Percentiles rank a stretch among this genome's conserved stretches.
Conservation (phyloP, 164 flowering plant genomes). For the Chimonanthus praecox region DNA sequence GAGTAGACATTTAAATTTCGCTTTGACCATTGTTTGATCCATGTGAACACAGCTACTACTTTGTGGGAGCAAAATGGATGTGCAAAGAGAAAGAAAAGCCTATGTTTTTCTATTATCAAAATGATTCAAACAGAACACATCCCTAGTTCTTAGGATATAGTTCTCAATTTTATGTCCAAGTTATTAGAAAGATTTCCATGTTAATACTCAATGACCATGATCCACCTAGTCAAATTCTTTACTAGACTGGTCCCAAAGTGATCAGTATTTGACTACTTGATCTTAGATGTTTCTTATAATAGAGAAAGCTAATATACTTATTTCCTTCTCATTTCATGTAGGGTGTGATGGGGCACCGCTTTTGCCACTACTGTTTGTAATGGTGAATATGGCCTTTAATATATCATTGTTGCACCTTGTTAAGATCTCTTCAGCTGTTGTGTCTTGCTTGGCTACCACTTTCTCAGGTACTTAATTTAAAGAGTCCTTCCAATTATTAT, state of each 20-base stretch:
- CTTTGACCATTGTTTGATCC: too few species aligned
- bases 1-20: too few species aligned
- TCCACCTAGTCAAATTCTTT: too few species aligned
- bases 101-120: too few species aligned
- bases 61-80: too few species aligned
- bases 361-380: slow-evolving; percentile 71
- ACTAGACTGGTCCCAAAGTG: not conserved
- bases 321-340: slow-evolving; percentile 16
- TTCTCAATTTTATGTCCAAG: too few species aligned
- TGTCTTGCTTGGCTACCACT: slow-evolving; percentile 86
- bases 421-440: slow-evolving; percentile 91
- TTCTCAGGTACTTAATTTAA: slow-evolving; percentile 52
- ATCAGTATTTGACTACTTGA: not conserved
- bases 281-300: not conserved
- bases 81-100: too few species aligned
- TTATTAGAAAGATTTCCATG: too few species aligned
- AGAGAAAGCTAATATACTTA: not conserved
- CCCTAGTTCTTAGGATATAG: too few species aligned
- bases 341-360: slow-evolving; percentile 97
- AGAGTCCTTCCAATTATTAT: not conserved
- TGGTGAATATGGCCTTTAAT: slow-evolving; percentile 88
- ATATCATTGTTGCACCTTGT: slow-evolving; percentile 82
- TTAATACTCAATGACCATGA: too few species aligned
- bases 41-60: too few species aligned
- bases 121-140: too few species aligned